phyloP scores from a whole-genome alignment of 345 rosid genomes.

The Bruguiera sexangula region DNA sequence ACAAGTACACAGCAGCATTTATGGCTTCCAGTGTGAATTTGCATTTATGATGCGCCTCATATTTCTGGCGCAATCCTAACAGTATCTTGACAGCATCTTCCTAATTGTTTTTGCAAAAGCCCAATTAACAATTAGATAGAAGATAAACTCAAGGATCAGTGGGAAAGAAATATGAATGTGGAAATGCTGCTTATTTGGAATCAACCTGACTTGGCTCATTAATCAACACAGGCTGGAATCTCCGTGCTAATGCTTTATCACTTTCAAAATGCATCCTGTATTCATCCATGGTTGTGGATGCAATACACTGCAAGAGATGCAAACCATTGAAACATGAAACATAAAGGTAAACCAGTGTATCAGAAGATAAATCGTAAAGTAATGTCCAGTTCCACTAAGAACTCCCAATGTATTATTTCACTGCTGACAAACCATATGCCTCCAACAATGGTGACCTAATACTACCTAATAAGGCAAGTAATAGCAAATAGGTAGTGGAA shows the following conservation, averaged over 20 bases:
- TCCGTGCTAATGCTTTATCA: slow-evolving; percentile 93
- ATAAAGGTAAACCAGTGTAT: background rate
- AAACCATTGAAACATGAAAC: background rate
- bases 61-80: slow-evolving; percentile 82
- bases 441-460: background rate
- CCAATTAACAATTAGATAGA: slow-evolving; percentile 21
- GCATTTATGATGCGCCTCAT: slow-evolving; percentile 91
- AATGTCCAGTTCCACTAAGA: background rate
- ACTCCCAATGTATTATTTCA: background rate
- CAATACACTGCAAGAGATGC: slow-evolving; percentile 73
- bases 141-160: background rate
- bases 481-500: background rate
- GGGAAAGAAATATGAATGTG: slow-evolving; percentile 10
- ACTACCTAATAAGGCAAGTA: no score
- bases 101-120: slow-evolving; percentile 36
- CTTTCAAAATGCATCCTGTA: slow-evolving; percentile 78
- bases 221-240: slow-evolving; percentile 90
- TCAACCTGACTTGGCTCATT: slow-evolving; percentile 89
- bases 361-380: background rate
- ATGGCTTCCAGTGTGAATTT: slow-evolving; percentile 75
- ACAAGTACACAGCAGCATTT: slow-evolving; percentile 84
- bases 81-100: slow-evolving; percentile 88
- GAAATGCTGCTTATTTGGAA: slow-evolving; percentile 3
- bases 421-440: background rate
- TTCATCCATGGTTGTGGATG: slow-evolving; percentile 90